Evolutionary conservation across 2,329 filamentous ascomycete species (phyloP).

Genomic region (Pyricularia pennisetigena): DNA sequence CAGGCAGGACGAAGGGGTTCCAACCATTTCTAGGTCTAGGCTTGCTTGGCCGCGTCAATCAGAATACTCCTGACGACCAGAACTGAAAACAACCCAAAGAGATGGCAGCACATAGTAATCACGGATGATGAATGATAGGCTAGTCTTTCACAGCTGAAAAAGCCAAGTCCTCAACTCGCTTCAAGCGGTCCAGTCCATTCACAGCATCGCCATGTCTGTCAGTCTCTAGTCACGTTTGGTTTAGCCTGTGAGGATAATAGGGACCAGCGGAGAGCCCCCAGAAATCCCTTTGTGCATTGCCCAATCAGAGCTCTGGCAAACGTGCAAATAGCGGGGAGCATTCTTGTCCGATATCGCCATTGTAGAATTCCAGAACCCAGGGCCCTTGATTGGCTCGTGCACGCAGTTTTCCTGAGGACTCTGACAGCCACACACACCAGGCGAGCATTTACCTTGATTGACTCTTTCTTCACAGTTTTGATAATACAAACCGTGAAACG

Average conservation of each 20-base stretch:
- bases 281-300: not conserved
- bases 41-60: not conserved
- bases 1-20: slow-evolving; percentile 10
- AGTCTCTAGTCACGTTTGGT: not conserved
- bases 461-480: too few species aligned
- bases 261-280: not conserved
- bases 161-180: not conserved
- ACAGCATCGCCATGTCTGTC: not conserved
- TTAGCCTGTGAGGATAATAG: not conserved
- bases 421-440: not conserved
- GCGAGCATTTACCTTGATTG: not conserved
- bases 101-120: not conserved
- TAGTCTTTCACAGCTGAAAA: not conserved
- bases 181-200: not conserved
- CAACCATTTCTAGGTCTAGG: not conserved
- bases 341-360: not conserved
- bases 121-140: not conserved
- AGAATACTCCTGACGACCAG: not conserved
- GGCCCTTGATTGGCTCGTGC: not conserved
- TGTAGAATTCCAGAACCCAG: not conserved
- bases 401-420: not conserved
- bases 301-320: not conserved
- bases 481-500: not conserved
- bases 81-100: not conserved
- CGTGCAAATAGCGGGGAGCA: not conserved